Percentiles rank a stretch among this genome's conserved stretches.
These are phyloP conservation scores for Dryas integrifolia DNA, from an alignment of 331 rosid genomes.

Conservation along the genomic window DNA sequence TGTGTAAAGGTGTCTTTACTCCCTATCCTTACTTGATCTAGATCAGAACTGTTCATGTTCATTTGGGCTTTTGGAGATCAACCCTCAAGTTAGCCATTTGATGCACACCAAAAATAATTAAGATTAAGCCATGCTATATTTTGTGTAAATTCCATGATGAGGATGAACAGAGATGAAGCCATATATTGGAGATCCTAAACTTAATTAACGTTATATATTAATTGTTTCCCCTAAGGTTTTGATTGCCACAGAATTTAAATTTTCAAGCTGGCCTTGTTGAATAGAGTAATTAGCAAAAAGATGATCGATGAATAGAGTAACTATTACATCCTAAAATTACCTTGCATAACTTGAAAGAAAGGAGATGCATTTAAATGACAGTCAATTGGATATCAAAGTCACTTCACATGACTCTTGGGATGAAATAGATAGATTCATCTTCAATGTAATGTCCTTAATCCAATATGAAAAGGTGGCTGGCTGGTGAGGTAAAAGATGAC, in stretches of 20 bases:
- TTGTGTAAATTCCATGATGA: not conserved
- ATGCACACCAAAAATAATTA: not conserved
- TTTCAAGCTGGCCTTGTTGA: not conserved
- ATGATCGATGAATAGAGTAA: not conserved
- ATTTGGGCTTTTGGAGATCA: not conserved
- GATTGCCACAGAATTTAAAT: not conserved
- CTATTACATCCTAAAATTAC: not conserved
- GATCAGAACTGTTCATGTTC: not conserved
- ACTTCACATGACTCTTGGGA: not conserved
- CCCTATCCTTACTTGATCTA: conserved; percentile 28
- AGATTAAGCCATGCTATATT: not conserved
- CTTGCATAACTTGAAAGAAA: not conserved
- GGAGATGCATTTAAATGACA: not conserved
- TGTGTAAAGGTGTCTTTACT: conserved; percentile 61
- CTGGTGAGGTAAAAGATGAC: not conserved
- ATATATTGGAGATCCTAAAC: not conserved
- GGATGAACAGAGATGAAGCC: not conserved
- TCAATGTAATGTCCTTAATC: not conserved
- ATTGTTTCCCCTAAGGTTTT: not conserved
- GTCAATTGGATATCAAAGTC: not conserved
- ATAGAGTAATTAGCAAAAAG: not conserved
- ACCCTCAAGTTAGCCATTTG: not conserved
- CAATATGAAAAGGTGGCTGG: not conserved
- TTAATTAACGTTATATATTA: not conserved
- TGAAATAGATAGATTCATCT: not conserved